Conservation (phyloP, 179 eudicot species). For the Patellifolia procumbens region DNA sequence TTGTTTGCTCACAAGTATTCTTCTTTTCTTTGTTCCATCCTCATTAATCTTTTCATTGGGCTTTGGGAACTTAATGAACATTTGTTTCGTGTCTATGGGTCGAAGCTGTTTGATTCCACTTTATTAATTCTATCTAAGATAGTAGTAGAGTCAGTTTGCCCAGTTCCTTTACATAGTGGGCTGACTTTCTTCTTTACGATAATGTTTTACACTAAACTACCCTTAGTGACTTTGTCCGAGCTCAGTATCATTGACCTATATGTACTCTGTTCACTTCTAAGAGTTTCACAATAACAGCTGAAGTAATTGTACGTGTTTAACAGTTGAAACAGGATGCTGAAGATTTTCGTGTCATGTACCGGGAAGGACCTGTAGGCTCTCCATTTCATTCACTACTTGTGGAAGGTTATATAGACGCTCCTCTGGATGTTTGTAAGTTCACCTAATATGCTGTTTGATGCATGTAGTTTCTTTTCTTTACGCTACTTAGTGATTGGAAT, state of each 20-base stretch:
- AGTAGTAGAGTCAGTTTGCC: neutral
- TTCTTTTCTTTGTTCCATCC: neutral
- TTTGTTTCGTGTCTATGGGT: neutral
- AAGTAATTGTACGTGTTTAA: slow-evolving; percentile 25
- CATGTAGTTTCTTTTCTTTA: neutral
- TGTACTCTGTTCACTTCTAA: neutral
- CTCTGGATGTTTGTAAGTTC: slow-evolving; percentile 89
- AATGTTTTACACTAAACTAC: neutral
- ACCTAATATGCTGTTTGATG: neutral
- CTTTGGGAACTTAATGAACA: neutral
- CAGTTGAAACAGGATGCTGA: slow-evolving; percentile 87
- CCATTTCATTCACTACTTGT: slow-evolving; percentile 83
- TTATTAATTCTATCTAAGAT: neutral
- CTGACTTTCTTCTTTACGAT: neutral
- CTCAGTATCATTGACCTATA: slow-evolving; percentile 1
- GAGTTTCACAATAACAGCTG: slow-evolving; percentile 19
- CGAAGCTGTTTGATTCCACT: neutral
- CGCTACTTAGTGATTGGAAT: neutral
- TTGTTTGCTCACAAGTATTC: neutral
- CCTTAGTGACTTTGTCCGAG: neutral
- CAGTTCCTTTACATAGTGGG: neutral
- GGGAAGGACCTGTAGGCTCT: slow-evolving; percentile 87
- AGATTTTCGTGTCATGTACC: slow-evolving; percentile 91
- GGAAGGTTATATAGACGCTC: slow-evolving; percentile 94
- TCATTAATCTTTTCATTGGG: slow-evolving; percentile 7